Evolutionary conservation across 306 rosid species (phyloP), one percentile per base, ranked within the genome.

Genomic region (Gillenia trifoliata): DNA sequence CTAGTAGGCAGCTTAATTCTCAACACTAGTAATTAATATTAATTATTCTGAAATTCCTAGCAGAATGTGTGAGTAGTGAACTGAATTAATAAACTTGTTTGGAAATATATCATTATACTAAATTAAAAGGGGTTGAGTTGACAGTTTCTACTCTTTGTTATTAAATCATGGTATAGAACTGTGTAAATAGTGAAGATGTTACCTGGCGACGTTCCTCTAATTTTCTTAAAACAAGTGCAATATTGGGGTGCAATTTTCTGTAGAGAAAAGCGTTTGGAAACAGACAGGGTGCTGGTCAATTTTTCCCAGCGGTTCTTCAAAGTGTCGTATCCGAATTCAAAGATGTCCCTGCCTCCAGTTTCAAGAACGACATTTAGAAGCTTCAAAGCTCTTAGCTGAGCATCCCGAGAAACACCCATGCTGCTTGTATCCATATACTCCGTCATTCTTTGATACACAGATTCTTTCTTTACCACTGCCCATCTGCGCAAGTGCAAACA

Each of bases 401-500:
- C 50, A 3, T 88, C 92, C 1, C 83, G 74, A 3, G 89, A 81
- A 47, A 85, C 77, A 19, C 92, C 92, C 19, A 31, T 0, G 22
- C 64, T 83, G 50, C 41, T 83, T 7, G 26, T 0, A 0, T 0
- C 0, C 40, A 80, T 1, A 29, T 85, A 73, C 1, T 11, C 47
- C 30, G n/a, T 6, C 86, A 88, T 88, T 66, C 73, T 82, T 66
- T 81, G 8, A 68, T 85, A 88, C 7, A 85, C 83, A 15, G 20
- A 62, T 43, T 85, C 61, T 23, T 88, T 84, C 76, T 88, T 88
- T 64, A 88, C 28, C 9, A 88, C 34, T 38, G 92, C 92, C 92
- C 89, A 88, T 64, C 92, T 88, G 52, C 31, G 10, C 26, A 54
- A 54, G 11, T 47, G 52, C 52, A 15, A 47, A 47, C 52, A 47